Conservation (phyloP, 352 stramenopile genomes). For the Phytophthora cajani region DNA sequence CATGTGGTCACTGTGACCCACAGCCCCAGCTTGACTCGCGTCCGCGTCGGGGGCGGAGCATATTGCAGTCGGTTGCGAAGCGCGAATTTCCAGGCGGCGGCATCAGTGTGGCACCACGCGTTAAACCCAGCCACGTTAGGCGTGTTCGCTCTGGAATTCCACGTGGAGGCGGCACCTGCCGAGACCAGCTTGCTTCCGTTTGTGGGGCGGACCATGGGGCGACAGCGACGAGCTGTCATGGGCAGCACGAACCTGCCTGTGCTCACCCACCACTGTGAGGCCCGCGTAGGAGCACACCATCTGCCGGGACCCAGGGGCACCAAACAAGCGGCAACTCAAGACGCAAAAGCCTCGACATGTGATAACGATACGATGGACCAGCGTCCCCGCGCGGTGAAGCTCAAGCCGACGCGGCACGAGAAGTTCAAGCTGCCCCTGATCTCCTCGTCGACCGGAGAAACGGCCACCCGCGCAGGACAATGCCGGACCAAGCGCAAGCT, state of each 20-base stretch:
- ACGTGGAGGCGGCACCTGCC: conserved; percentile 12
- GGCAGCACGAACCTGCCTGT: conserved; percentile 45
- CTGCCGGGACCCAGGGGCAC: conserved; percentile 15
- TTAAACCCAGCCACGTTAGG: conserved; percentile 17
- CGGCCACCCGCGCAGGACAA: conserved; percentile 15
- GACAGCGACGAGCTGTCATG: conserved; percentile 37
- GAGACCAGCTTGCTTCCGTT: conserved; percentile 1
- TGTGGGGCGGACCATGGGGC: conserved; percentile 27
- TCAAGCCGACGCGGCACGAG: conserved; percentile 16
- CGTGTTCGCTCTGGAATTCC: neutral
- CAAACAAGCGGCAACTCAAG: conserved; percentile 5
- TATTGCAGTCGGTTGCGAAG: conserved; percentile 1
- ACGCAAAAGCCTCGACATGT: conserved; percentile 13
- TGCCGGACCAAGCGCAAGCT: conserved; percentile 20
- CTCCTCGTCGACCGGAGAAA: conserved; percentile 25
- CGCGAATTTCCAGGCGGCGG: neutral
- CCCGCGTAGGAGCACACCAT: conserved; percentile 8
- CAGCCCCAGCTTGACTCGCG: conserved; percentile 16
- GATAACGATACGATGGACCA: conserved; percentile 21
- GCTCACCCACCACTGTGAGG: conserved; percentile 31
- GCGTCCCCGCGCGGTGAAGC: neutral
- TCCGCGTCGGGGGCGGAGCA: neutral
- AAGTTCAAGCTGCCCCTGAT: conserved; percentile 38
- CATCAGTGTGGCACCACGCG: conserved; percentile 5
- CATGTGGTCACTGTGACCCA: conserved; percentile 11